Conservation (phyloP, 345 rosid genomes). For the Salix brachista region DNA sequence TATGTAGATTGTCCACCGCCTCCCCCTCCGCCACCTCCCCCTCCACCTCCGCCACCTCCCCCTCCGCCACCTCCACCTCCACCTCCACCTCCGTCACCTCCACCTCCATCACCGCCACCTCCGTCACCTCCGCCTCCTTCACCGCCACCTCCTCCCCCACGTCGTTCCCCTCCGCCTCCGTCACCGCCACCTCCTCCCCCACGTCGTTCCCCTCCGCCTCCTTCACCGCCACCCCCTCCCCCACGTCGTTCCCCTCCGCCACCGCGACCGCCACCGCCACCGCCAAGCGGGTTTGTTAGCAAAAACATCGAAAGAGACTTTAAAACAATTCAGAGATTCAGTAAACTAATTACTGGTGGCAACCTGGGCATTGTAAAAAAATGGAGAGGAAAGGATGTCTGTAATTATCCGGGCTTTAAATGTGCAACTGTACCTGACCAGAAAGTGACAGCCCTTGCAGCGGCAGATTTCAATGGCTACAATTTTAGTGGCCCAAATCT, state of each 20-base stretch:
- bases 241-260: fast-evolving
- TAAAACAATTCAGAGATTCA: constrained; percentile 27
- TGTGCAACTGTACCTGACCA: constrained; percentile 29
- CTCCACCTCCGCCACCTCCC: not conserved
- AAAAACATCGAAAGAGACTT: not conserved
- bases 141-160: not conserved
- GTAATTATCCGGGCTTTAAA: constrained; percentile 35
- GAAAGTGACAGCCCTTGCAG: constrained; percentile 23
- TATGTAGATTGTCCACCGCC: not conserved
- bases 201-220: not conserved
- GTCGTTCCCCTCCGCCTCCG: not conserved
- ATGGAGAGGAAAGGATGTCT: constrained; percentile 28
- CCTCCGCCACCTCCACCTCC: not conserved
- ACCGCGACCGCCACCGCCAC: not conserved
- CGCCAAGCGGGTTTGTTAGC: not conserved
- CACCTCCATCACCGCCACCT: fast-evolving
- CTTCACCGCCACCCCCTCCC: fast-evolving
- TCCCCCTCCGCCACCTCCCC: not conserved
- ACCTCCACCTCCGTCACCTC: fast-evolving
- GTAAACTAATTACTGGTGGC: not conserved
- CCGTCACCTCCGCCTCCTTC: not conserved
- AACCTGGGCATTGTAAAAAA: not conserved
- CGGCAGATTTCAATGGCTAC: constrained; percentile 42
- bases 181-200: not conserved
- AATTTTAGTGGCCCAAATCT: constrained; percentile 14